Base-by-base conservation (phyloP, 108 stramenopile genomes). In the Aurantiochytrium sp. region DNA sequence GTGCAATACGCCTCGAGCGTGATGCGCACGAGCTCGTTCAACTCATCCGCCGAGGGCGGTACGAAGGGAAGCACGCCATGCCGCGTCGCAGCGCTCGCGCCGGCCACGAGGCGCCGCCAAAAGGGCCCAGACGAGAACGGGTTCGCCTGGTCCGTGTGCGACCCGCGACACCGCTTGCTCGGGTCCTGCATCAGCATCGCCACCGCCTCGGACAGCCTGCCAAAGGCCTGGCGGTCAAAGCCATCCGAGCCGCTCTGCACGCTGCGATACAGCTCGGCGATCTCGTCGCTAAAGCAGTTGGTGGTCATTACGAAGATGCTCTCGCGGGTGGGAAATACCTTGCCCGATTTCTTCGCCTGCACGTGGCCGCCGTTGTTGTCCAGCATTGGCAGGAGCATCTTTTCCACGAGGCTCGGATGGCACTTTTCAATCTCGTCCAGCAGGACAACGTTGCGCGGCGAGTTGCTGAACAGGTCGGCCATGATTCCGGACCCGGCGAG, bases 281-380 rank as follows among this genome's bases (percentile, higher is more conserved):
- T 48, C 45, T 48, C 73, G 21, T 81, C 73, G n/a, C 39, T 24
- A 81, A 81, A 81, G 73, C 73, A 81, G 32, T 81, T 81, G 17
- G 73, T 81, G 6, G 73, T 81, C 73, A 81, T 41, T 0, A 81
- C 32, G 24, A 81, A 81, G 45, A 81, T 48, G 27, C 42, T 48
- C n/a, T 81, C 73, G 0, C 45, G 39, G 21, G 73, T 81, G 73
- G 73, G 73, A 81, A 81, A 48, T 12, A n/a, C 27, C 12, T 81
- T 24, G 24, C 73, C 73, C 27, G 73, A 27, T 24, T 81, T 81
- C 24, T 81, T 81, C 0, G 45, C n/a, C 45, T 81, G 73, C 6
- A 81, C 73, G 3, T 81, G 73, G 15, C 59, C 59, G 45, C 73
- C 73, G 27, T 48, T 41, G 73, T 48, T 81, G 73, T 81, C 73